phyloP scores from a whole-genome alignment of 1,139 yeast species.

The Blastobotrys proliferans region DNA sequence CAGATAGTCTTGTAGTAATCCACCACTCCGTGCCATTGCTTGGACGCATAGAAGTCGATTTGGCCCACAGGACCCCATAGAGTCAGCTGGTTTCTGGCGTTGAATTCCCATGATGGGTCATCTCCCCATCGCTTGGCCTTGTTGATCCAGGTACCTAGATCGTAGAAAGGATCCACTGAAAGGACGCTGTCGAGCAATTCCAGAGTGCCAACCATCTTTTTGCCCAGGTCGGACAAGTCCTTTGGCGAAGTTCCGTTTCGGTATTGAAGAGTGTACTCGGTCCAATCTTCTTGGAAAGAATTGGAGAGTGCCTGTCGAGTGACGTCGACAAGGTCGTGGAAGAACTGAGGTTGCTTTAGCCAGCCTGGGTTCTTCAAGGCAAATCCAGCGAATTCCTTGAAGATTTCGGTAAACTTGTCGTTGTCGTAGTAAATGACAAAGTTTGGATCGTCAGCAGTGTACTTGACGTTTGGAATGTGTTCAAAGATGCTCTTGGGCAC shows the following conservation, averaged over 20 bases:
- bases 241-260: not conserved
- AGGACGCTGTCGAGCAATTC: constrained; percentile 16
- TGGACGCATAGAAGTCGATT: constrained; percentile 17
- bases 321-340: constrained; percentile 18
- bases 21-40: constrained; percentile 20
- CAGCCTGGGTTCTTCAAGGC: constrained; percentile 8
- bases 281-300: constrained; percentile 13
- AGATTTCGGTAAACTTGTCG: not conserved
- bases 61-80: constrained; percentile 19
- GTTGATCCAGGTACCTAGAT: constrained; percentile 14
- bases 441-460: constrained; percentile 11
- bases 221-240: not conserved
- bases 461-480: constrained; percentile 13
- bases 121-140: constrained; percentile 6
- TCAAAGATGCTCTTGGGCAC: constrained; percentile 14
- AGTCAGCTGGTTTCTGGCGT: constrained; percentile 20
- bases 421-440: constrained; percentile 14
- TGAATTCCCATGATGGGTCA: constrained; percentile 15
- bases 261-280: constrained; percentile 7
- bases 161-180: constrained; percentile 16
- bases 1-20: constrained; percentile 17
- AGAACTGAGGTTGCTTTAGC: constrained; percentile 13
- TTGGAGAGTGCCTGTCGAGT: constrained; percentile 18
- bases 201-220: constrained; percentile 9
- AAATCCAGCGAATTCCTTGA: not conserved